Percentiles rank a stretch among this genome's conserved stretches.
Evolutionary conservation across 2,329 filamentous ascomycete genomes (phyloP).

Genomic region (Hypoxylon sp.): DNA sequence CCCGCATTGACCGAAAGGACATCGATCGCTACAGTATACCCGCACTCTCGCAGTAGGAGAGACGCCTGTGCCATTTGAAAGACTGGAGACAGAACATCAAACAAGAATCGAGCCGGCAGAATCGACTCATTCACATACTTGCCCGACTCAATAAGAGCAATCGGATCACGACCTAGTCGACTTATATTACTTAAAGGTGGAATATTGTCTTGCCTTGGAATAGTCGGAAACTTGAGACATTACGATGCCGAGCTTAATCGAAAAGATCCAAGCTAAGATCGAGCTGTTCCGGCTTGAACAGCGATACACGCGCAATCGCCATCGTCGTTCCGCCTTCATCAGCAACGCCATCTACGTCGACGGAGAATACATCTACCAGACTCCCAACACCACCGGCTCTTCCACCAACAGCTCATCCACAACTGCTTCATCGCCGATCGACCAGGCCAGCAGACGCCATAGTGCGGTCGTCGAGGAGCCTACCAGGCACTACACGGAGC

Average conservation of each 20-base stretch:
- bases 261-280: slow-evolving; percentile 77
- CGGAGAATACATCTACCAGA: slow-evolving; percentile 92
- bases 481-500: slow-evolving; percentile 47
- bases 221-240: slow-evolving; percentile 10
- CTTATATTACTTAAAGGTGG: neutral
- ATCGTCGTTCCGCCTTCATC: slow-evolving; percentile 88
- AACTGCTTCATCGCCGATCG: slow-evolving; percentile 43
- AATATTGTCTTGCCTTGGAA: neutral
- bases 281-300: slow-evolving; percentile 97
- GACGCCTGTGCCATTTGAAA: slow-evolving; percentile 20
- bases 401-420: slow-evolving; percentile 62
- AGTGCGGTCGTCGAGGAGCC: slow-evolving; percentile 50
- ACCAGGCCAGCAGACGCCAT: slow-evolving; percentile 45
- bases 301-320: slow-evolving; percentile 90
- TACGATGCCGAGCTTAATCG: slow-evolving; percentile 65
- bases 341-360: slow-evolving; percentile 94
- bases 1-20: slow-evolving; percentile 13
- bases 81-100: slow-evolving; percentile 14
- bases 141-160: slow-evolving; percentile 21
- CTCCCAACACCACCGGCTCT: slow-evolving; percentile 71
- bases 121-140: slow-evolving; percentile 19
- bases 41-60: slow-evolving; percentile 17
- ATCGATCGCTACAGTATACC: slow-evolving; percentile 25
- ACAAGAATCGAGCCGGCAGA: slow-evolving; percentile 16
- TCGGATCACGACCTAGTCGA: slow-evolving; percentile 12